Evolutionary conservation across 1,139 yeast species (phyloP), one percentile per base, ranked within the genome.

Genomic region (Zygoascus hellenicus): DNA sequence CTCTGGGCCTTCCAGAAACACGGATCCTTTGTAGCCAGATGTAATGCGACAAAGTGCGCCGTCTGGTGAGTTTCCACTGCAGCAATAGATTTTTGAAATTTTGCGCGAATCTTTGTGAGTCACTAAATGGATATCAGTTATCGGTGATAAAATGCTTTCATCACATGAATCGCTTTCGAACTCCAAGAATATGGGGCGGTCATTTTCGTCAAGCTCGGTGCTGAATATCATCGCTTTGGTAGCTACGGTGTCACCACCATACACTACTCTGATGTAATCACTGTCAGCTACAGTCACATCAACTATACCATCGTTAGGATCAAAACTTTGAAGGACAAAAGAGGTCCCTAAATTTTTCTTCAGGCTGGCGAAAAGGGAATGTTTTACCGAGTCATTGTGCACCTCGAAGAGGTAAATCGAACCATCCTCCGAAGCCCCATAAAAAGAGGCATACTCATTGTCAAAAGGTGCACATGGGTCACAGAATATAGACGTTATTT

Each of bases 271-370:
- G 2, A 43, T 26, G 19, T 32, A 34, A 9, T 35, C 45, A 3
- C 45, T 31, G 2, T 36, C 40, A 2, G 29, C 42, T 2, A 45
- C 38, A 10, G 42, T 17, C 14, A 13, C 37, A n/a, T 41, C 45
- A 22, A 30, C 14, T 6, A 42, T 13, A 14, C 43, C 48, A 6
- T 17, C n/a, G 4, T 14, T 33, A 5, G 14, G 14, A 17, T 46
- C 48, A 33, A 34, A 46, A 4, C 45, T 13, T 31, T 47, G 47
- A 10, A 47, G 36, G 13, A 40, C 36, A 42, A 57, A 53, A 4
- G 55, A 38, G 29, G 43, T 38, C 2, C 60, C 60, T 10, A 54
- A 29, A 34, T 46, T 50, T 2, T 46, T 40, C 2, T 41, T 41
- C 33, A 50, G 47, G 17, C 47, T 44, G 9, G 50, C 36, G 9